These are phyloP conservation scores for Boletus bicolor DNA, from an alignment of 768 basidiomycete species.

Conservation along the genomic window DNA sequence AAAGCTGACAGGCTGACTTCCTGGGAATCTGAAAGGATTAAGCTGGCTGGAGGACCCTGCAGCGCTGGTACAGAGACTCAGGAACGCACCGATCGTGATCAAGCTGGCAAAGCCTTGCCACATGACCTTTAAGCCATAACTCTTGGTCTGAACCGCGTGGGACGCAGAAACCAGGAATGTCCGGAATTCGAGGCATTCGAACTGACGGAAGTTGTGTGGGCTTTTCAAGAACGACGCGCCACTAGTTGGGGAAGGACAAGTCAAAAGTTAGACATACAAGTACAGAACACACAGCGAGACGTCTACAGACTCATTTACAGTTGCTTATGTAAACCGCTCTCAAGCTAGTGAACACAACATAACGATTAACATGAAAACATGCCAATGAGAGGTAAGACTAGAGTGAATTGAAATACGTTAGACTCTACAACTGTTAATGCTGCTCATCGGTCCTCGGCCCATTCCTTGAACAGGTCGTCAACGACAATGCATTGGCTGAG, in stretches of 20 bases:
- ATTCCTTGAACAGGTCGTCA: slow-evolving; percentile 56
- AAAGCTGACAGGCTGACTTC: slow-evolving; percentile 95
- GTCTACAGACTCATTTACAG: neutral
- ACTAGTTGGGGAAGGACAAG: neutral
- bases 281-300: neutral
- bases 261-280: neutral
- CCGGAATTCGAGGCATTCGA: slow-evolving; percentile 56
- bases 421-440: slow-evolving; percentile 17
- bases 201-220: neutral
- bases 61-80: neutral
- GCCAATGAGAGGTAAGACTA: slow-evolving; percentile 18
- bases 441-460: slow-evolving; percentile 85
- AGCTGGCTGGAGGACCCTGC: slow-evolving; percentile 5
- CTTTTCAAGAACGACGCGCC: slow-evolving; percentile 1
- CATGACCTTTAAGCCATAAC: slow-evolving; percentile 58
- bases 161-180: slow-evolving; percentile 65
- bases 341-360: slow-evolving; percentile 13
- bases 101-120: slow-evolving; percentile 63
- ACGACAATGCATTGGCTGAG: slow-evolving; percentile 11
- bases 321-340: slow-evolving; percentile 22
- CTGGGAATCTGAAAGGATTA: slow-evolving; percentile 69
- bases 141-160: slow-evolving; percentile 57
- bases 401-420: slow-evolving; percentile 25
- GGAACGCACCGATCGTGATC: slow-evolving; percentile 58
- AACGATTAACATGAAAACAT: slow-evolving; percentile 19